Conservation (phyloP, 176 grass and related monocot genomes). For the Avena sativa region DNA sequence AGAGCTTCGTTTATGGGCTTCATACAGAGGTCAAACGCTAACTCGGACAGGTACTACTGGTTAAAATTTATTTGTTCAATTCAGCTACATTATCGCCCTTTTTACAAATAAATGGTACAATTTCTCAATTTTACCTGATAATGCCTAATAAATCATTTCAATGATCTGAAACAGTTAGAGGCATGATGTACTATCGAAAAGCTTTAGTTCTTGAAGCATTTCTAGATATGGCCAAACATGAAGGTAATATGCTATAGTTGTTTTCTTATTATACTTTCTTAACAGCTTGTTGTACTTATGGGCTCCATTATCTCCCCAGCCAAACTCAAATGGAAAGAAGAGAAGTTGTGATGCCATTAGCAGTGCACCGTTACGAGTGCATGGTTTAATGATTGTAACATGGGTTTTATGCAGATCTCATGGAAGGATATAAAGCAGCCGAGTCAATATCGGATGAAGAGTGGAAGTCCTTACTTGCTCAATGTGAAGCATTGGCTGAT, state of each 20-base stretch:
- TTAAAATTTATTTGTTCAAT: conserved; percentile 29
- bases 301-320: not conserved
- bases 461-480: conserved; percentile 71
- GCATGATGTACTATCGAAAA: conserved; percentile 98
- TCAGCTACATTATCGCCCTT: conserved; percentile 18
- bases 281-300: not conserved
- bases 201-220: conserved; percentile 96
- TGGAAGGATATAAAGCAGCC: conserved; percentile 93
- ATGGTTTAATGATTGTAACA: conserved; percentile 16
- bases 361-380: not conserved
- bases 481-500: conserved; percentile 88
- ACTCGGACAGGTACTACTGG: conserved; percentile 72
- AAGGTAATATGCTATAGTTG: conserved; percentile 56
- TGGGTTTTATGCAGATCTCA: conserved; percentile 69
- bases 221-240: conserved; percentile 87
- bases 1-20: conserved; percentile 83
- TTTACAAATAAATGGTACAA: not conserved
- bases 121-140: conserved; percentile 13
- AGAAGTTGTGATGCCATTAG: conserved; percentile 29
- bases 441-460: conserved; percentile 67
- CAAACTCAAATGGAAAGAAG: conserved; percentile 11
- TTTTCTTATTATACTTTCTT: conserved; percentile 6
- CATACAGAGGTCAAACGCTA: conserved; percentile 92
- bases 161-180: conserved; percentile 71
- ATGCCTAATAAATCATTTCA: conserved; percentile 39